These are phyloP conservation scores for Tolypocladium pustulatum DNA, from an alignment of 2,329 filamentous ascomycete species.

Conservation along the genomic window DNA sequence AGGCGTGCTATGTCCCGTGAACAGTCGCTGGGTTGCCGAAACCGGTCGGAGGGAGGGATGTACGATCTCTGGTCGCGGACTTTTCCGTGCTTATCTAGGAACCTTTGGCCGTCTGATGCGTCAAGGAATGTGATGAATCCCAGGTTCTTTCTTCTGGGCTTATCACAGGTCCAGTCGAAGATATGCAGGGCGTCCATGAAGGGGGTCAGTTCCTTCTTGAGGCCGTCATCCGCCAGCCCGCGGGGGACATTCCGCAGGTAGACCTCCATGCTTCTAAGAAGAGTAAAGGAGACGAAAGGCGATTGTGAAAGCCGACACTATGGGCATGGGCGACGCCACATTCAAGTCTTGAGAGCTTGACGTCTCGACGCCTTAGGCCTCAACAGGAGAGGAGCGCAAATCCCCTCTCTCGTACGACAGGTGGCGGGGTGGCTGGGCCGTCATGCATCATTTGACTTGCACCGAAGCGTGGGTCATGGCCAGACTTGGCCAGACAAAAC, in stretches of 20 bases:
- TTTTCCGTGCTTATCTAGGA: conserved; percentile 28
- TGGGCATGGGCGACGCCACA: too few species aligned
- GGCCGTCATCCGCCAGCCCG: conserved; percentile 23
- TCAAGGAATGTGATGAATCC: conserved; percentile 34
- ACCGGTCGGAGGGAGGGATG: background rate
- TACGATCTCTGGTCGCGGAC: background rate
- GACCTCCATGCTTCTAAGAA: conserved; percentile 29
- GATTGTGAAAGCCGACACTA: background rate
- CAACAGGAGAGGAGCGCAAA: too few species aligned
- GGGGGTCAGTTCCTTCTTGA: conserved; percentile 28
- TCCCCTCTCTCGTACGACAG: background rate
- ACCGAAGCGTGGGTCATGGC: too few species aligned
- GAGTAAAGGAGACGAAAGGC: too few species aligned
- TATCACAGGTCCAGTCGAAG: conserved; percentile 31
- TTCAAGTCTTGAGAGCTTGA: too few species aligned
- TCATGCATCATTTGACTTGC: too few species aligned
- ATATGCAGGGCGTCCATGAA: conserved; percentile 30
- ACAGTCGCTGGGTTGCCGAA: background rate
- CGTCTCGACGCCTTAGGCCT: too few species aligned
- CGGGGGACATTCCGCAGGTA: conserved; percentile 31
- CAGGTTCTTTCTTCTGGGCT: conserved; percentile 19
- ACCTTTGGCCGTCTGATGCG: conserved; percentile 25
- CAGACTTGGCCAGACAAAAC: too few species aligned
- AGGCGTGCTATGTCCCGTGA: conserved; percentile 16
- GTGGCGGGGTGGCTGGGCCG: background rate